Conservation (phyloP, 495 filamentous ascomycete species). For the Penicillium macrosclerotiorum region DNA sequence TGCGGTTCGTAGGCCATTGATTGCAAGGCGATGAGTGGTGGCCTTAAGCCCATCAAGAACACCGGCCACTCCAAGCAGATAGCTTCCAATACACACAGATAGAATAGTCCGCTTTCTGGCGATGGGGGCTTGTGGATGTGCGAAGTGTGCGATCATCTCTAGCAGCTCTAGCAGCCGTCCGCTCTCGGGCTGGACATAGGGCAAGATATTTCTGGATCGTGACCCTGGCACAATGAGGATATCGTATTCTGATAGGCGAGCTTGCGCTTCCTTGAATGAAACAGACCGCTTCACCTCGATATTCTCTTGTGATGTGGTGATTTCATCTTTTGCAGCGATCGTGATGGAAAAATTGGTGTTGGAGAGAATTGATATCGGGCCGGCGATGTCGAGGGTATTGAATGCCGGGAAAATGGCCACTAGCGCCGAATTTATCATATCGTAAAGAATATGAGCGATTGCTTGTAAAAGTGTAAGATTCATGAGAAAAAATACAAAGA, state of each 20-base stretch:
- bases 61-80: neutral
- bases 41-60: constrained; percentile 5
- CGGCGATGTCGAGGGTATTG: constrained; percentile 1
- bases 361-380: neutral
- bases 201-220: neutral
- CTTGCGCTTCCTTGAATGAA: neutral
- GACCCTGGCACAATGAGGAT: constrained; percentile 6
- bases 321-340: neutral
- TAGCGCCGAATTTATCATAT: too few relatives aligned
- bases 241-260: neutral
- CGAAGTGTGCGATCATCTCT: constrained; percentile 1
- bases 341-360: constrained; percentile 1
- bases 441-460: too few relatives aligned
- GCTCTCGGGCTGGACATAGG: neutral
- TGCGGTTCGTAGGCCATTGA: neutral
- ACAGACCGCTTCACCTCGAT: neutral
- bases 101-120: neutral
- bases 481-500: too few relatives aligned
- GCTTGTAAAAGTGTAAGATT: too few relatives aligned
- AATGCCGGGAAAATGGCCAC: neutral
- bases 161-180: neutral
- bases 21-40: constrained; percentile 5
- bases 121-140: neutral
- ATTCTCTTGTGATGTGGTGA: neutral
- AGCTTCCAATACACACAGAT: constrained; percentile 1